Base-by-base conservation (phyloP, 106 monocot genomes). In the Alisma plantagoaquatica region DNA sequence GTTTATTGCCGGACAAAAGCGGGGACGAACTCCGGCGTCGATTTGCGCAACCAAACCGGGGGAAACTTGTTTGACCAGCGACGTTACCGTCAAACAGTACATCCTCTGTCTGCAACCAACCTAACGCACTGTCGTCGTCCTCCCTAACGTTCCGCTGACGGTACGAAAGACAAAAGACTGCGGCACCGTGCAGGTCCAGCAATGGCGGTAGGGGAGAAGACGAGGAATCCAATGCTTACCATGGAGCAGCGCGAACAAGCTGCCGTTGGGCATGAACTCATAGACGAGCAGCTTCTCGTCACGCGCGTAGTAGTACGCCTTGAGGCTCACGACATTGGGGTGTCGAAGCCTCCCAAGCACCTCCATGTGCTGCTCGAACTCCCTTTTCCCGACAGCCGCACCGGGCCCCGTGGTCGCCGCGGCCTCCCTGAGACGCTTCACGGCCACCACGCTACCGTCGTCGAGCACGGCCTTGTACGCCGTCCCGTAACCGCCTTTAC, bases 231-330 rank as follows among this genome's bases (percentile, higher is more conserved):
- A n/a, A 19, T 6, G 16, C 43, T 27, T 57, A 87, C 93, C 93
- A 62, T 94, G 87, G 27, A 94, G 93, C 27, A 87, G 73, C 15
- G 77, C 60, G 77, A 69, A 80, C 51, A 96, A 73, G 68, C 84
- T 88, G 33, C 94, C 94, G 38, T 68, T 68, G 42, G 84, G 70
- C 94, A 88, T 96, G 83, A 58, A 88, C 29, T 96, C 94, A 56
- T 81, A 96, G 17, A 96, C 84, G 31, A 87, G 77, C 15, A 94
- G 77, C 75, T 81, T 94, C 87, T 87, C 87, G 45, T 94, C 83
- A 20, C 70, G 65, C 21, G 87, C 83, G 64, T 73, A 83, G 63
- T 94, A 94, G 58, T 77, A 94, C 9, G 83, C 93, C 2, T 49
- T 83, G 14, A 94, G 70, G 9, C 63, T 56, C 16, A 94, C 83